Evolutionary conservation across 306 rosid species (phyloP).

Genomic region (Ceratonia siliqua): DNA sequence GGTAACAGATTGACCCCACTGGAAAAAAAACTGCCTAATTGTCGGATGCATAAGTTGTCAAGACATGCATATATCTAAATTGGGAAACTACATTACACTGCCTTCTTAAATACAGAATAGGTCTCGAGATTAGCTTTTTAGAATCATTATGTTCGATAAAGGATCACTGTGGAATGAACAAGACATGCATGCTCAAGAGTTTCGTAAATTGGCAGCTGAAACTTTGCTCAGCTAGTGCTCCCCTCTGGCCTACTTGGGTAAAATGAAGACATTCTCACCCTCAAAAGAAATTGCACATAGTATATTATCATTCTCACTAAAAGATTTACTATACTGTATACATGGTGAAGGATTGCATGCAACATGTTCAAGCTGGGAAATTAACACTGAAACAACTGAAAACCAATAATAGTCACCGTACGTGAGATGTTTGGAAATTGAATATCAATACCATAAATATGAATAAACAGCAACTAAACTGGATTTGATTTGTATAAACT

Average conservation of each 20-base stretch:
- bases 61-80: neutral
- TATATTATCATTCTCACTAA: neutral
- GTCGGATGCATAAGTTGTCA: constrained; percentile 4
- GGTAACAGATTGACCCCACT: neutral
- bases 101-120: neutral
- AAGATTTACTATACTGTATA: neutral
- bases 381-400: neutral
- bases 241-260: neutral
- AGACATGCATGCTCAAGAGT: constrained; percentile 29
- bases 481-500: neutral
- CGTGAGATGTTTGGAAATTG: neutral
- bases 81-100: neutral
- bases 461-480: neutral
- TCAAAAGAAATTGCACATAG: neutral
- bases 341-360: neutral
- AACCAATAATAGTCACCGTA: neutral
- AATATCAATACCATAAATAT: neutral
- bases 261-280: constrained; percentile 1
- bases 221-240: constrained; percentile 21
- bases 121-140: constrained; percentile 19
- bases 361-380: neutral
- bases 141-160: constrained; percentile 13
- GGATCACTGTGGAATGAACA: neutral
- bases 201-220: constrained; percentile 17
- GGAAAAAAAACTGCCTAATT: neutral